Percentiles rank a stretch among this genome's conserved stretches.
These are phyloP conservation scores for Lagenidium sp. DNA, from an alignment of 352 stramenopile genomes.

Conservation along the genomic window DNA sequence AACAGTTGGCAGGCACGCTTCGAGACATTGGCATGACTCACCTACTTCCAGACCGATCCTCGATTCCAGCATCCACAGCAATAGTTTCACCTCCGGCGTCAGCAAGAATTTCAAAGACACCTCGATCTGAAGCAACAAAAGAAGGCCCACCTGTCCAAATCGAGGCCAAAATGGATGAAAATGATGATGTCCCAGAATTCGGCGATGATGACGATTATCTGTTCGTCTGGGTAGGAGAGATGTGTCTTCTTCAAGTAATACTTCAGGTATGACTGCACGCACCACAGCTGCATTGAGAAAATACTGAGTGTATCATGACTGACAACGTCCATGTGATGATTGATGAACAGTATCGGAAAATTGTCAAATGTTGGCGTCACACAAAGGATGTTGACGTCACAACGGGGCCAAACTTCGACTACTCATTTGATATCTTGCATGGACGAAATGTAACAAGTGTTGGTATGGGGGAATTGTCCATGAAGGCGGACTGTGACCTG, in stretches of 20 bases:
- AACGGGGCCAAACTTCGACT: slow-evolving; percentile 23
- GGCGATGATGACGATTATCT: slow-evolving; percentile 37
- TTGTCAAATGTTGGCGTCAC: no score
- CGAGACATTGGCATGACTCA: no score
- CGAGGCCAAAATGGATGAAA: no score
- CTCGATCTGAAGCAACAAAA: slow-evolving; percentile 9
- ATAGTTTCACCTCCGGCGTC: slow-evolving; percentile 14
- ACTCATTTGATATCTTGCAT: slow-evolving; percentile 2
- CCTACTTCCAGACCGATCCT: slow-evolving; percentile 22
- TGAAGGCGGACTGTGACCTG: no score
- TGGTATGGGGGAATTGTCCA: no score
- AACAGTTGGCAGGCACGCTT: no score
- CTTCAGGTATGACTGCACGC: slow-evolving; percentile 40
- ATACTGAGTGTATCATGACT: no score
- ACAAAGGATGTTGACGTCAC: slow-evolving; percentile 7
- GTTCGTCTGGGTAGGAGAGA: slow-evolving; percentile 51
- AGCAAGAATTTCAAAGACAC: slow-evolving; percentile 19
- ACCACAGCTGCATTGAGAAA: no score
- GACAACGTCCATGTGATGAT: no score
- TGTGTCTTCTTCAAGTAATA: slow-evolving; percentile 46
- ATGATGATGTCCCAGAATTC: slow-evolving; percentile 5
- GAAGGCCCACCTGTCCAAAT: no score
- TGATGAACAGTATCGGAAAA: slow-evolving; percentile 32
- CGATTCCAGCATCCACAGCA: not conserved
- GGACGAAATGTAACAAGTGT: no score